Evolutionary conservation across 441 rosid species (phyloP).

Genomic region (Melastoma candidum): DNA sequence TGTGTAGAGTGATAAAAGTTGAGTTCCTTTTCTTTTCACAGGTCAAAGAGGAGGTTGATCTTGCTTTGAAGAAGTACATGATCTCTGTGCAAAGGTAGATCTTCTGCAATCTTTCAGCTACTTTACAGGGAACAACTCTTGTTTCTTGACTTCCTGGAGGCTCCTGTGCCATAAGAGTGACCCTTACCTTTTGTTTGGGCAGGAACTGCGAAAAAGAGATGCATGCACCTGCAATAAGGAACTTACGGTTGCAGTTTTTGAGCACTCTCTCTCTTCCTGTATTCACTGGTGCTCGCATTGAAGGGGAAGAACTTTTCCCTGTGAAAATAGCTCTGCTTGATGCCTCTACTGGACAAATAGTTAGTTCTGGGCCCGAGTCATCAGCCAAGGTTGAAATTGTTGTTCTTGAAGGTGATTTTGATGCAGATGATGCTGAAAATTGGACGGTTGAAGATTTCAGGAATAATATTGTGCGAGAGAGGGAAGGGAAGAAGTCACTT

Average conservation of each 20-base stretch:
- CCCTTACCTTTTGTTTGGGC: constrained; percentile 19
- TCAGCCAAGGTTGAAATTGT: constrained; percentile 73
- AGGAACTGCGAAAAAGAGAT: constrained; percentile 64
- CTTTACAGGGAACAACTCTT: not conserved
- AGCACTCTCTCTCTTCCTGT: constrained; percentile 70
- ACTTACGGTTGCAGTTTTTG: constrained; percentile 59
- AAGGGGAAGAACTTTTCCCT: constrained; percentile 58
- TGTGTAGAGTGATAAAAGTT: not conserved
- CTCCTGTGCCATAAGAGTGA: not conserved
- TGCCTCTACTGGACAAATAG: constrained; percentile 40
- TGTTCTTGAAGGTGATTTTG: constrained; percentile 95
- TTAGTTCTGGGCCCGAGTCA: constrained; percentile 57
- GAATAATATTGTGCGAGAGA: constrained; percentile 80
- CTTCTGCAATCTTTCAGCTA: constrained; percentile 4
- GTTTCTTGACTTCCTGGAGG: constrained; percentile 1
- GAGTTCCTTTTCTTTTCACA: constrained; percentile 15
- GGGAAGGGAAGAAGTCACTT: constrained; percentile 91
- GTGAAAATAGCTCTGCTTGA: constrained; percentile 66
- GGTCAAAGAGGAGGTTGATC: constrained; percentile 96
- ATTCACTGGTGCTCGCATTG: constrained; percentile 87
- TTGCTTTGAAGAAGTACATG: constrained; percentile 74
- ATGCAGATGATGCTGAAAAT: constrained; percentile 44
- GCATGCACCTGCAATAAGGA: constrained; percentile 45
- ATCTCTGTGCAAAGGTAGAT: constrained; percentile 53
- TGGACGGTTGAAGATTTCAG: constrained; percentile 75